Conservation (phyloP, 2,329 filamentous ascomycete species). For the Chaetomiaceae sp. region DNA sequence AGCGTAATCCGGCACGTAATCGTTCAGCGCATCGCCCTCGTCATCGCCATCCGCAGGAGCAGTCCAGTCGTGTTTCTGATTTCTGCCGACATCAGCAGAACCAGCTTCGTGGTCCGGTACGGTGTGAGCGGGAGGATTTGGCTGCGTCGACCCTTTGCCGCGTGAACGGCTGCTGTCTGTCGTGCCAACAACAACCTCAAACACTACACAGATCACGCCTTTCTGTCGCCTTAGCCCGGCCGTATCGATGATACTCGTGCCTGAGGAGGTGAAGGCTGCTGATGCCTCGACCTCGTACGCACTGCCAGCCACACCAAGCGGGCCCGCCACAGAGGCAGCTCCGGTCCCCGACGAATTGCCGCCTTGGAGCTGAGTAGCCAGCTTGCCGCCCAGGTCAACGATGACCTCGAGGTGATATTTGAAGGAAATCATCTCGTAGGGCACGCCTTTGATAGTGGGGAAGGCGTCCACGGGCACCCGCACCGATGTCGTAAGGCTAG, state of each 20-base stretch:
- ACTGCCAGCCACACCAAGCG: slow-evolving; percentile 23
- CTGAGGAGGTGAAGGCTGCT: slow-evolving; percentile 47
- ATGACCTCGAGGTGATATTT: slow-evolving; percentile 91
- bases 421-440: slow-evolving; percentile 91
- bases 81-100: slow-evolving; percentile 8
- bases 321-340: slow-evolving; percentile 27
- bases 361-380: slow-evolving; percentile 65
- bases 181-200: slow-evolving; percentile 84
- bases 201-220: slow-evolving; percentile 78
- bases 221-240: slow-evolving; percentile 81
- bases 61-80: slow-evolving; percentile 23
- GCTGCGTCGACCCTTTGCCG: slow-evolving; percentile 28
- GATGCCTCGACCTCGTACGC: slow-evolving; percentile 36
- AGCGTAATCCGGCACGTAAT: slow-evolving; percentile 20
- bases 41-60: slow-evolving; percentile 15
- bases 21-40: slow-evolving; percentile 16
- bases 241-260: slow-evolving; percentile 75
- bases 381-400: slow-evolving; percentile 81
- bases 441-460: slow-evolving; percentile 83
- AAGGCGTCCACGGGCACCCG: slow-evolving; percentile 86
- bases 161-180: slow-evolving; percentile 61
- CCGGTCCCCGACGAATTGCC: slow-evolving; percentile 44
- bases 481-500: slow-evolving; percentile 75
- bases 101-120: slow-evolving; percentile 22
- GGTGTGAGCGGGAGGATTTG: slow-evolving; percentile 19